These are phyloP conservation scores for Calonectria hongkongensis DNA, from an alignment of 2,329 filamentous ascomycete species.

Conservation along the genomic window DNA sequence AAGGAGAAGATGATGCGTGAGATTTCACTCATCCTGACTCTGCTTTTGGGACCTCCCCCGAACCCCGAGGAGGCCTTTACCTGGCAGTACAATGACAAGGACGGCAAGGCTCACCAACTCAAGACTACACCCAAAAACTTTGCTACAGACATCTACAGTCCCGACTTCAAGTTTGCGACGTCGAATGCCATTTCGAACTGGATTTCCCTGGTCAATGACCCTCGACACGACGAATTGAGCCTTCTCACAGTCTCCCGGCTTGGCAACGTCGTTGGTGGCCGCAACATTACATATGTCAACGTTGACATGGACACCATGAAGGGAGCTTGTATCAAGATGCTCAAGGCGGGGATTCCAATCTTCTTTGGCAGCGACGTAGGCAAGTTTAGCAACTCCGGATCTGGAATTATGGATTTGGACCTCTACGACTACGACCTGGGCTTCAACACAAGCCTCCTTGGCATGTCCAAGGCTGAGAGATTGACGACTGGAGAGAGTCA, in stretches of 20 bases:
- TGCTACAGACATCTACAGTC: constrained; percentile 79
- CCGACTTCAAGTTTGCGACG: constrained; percentile 73
- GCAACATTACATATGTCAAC: constrained; percentile 87
- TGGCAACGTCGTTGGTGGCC: constrained; percentile 87
- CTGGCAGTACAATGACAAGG: constrained; percentile 86
- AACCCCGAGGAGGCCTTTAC: constrained; percentile 80
- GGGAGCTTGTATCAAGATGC: constrained; percentile 83
- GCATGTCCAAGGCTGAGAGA: constrained; percentile 84
- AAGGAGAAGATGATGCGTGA: constrained; percentile 88
- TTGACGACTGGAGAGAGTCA: constrained; percentile 83
- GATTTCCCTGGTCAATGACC: constrained; percentile 90
- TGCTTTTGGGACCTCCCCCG: constrained; percentile 88
- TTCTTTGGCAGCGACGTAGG: constrained; percentile 95
- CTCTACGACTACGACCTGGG: constrained; percentile 88
- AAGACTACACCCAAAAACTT: constrained; percentile 82
- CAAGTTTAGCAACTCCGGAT: constrained; percentile 81
- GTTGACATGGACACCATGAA: constrained; percentile 85
- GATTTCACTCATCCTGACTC: constrained; percentile 86
- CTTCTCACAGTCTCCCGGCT: constrained; percentile 86
- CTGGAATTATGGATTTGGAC: constrained; percentile 87
- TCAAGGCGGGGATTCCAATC: constrained; percentile 84
- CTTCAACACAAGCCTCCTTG: constrained; percentile 85
- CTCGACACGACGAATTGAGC: constrained; percentile 82
- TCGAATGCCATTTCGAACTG: constrained; percentile 79
- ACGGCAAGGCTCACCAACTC: constrained; percentile 78